Conservation (phyloP, 768 basidiomycete species). For the Pholiota molesta region DNA sequence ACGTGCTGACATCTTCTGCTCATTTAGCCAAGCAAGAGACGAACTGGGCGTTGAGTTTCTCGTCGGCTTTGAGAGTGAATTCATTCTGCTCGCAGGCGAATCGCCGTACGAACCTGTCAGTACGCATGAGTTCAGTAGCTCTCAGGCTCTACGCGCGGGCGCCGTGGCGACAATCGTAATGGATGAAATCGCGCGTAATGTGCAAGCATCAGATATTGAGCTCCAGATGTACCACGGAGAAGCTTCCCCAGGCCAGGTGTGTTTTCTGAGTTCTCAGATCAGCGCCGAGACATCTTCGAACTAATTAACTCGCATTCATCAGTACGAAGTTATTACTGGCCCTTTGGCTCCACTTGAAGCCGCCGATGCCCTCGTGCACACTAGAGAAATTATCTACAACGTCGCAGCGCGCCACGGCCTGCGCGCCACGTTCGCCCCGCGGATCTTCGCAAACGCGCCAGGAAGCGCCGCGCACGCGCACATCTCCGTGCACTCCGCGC, state of each 20-base stretch:
- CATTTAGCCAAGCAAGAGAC: constrained; percentile 23
- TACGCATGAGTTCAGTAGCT: constrained; percentile 46
- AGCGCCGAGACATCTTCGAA: background rate
- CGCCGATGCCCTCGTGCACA: constrained; percentile 67
- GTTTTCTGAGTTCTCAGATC: background rate
- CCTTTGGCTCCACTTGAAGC: constrained; percentile 67
- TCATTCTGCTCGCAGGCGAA: constrained; percentile 60
- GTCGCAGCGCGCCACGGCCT: constrained; percentile 67
- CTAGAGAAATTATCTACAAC: constrained; percentile 69
- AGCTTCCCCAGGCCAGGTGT: constrained; percentile 56
- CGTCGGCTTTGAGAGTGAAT: constrained; percentile 72
- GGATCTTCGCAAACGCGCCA: constrained; percentile 43
- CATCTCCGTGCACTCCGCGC: constrained; percentile 59
- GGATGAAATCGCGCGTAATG: constrained; percentile 59
- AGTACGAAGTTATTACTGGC: constrained; percentile 73
- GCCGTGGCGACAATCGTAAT: constrained; percentile 45
- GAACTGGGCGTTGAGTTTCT: constrained; percentile 50
- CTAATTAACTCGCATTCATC: background rate
- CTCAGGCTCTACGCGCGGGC: constrained; percentile 45
- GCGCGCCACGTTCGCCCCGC: constrained; percentile 68
- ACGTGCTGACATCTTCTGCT: background rate
- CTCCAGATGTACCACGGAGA: constrained; percentile 72
- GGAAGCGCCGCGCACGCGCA: constrained; percentile 66
- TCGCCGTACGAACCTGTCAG: constrained; percentile 50
- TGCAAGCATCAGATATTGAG: constrained; percentile 55